phyloP scores from a whole-genome alignment of 768 basidiomycete genomes.

The Rickenella mellea region DNA sequence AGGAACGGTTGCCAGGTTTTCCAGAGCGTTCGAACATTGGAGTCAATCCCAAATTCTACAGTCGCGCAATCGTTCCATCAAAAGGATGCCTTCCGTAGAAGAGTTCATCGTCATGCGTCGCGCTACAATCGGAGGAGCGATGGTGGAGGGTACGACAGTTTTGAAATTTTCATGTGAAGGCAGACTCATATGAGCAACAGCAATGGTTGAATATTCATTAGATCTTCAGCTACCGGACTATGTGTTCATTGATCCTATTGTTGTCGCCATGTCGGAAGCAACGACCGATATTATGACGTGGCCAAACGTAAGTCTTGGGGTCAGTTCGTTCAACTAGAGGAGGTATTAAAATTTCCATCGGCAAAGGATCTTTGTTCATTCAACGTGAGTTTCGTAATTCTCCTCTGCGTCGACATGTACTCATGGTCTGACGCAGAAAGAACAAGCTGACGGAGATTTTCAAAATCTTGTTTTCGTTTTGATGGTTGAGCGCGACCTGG shows the following conservation, averaged over 20 bases:
- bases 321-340: no score
- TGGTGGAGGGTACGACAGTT: constrained; percentile 25
- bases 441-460: constrained; percentile 29
- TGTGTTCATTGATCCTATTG: constrained; percentile 24
- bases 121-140: constrained; percentile 24
- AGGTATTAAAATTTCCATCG: no score
- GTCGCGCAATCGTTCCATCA: constrained; percentile 23
- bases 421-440: no score
- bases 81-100: constrained; percentile 26
- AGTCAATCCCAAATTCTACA: constrained; percentile 26
- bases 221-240: constrained; percentile 26
- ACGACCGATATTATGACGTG: constrained; percentile 31
- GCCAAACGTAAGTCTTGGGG: constrained; percentile 24
- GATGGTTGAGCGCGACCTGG: constrained; percentile 24
- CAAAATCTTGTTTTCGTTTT: constrained; percentile 31
- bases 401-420: no score
- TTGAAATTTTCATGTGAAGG: no score
- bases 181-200: no score
- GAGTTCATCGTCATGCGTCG: constrained; percentile 29
- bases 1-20: constrained; percentile 23
- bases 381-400: constrained; percentile 21
- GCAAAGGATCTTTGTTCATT: constrained; percentile 20
- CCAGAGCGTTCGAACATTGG: constrained; percentile 24
- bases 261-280: constrained; percentile 28
- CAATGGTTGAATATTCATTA: constrained; percentile 26